Base-by-base conservation (phyloP, 805 yeast genomes). In the Sungouiella thailandica region DNA sequence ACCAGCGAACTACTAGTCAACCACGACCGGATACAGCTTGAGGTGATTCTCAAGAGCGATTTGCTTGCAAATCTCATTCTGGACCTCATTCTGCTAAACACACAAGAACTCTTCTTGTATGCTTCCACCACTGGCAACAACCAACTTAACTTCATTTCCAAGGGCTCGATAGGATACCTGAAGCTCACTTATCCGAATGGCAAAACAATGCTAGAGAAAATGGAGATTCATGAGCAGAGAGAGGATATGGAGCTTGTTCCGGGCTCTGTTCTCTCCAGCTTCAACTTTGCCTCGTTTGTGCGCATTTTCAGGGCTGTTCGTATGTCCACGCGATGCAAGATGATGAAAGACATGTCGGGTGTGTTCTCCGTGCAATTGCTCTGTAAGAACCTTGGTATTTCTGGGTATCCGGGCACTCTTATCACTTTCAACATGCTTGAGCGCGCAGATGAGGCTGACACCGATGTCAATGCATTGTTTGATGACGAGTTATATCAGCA, bases 151-250 rank as follows among this genome's bases (percentile, higher is more conserved):
- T 69, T 87, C 34, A 72, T 83, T 4, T 80, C 93, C 0, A 70
- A 68, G 25, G 84, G 90, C 8, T 83, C 79, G n/a, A 68, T 84
- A 29, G 95, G 95, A 0, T 65, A 69, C 32, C 78, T 85, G 25
- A 79, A 81, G 48, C 62, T 85, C 14, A 67, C 72, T 7, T 68
- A 80, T 29, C 95, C 95, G 0, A 72, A 69, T 39, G 83, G 74
- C 30, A 68, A 71, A 44, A 62, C 76, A 2, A 73, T 78, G 9
- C 53, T 87, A 20, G 90, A 83, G 40, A 77, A 78, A 27, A 52
- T 85, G 19, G 65, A 53, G n/a, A 47, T 74, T 2, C 64, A 44
- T 41, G 50, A 46, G 17, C 54, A 55, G 2, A 39, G 37, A 5
- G 27, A 27, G 17, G 26, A 18, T 23, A 35, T 31, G 16, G 31